Conservation (phyloP, 305 asterid species). For the Fraxinus platypoda region DNA sequence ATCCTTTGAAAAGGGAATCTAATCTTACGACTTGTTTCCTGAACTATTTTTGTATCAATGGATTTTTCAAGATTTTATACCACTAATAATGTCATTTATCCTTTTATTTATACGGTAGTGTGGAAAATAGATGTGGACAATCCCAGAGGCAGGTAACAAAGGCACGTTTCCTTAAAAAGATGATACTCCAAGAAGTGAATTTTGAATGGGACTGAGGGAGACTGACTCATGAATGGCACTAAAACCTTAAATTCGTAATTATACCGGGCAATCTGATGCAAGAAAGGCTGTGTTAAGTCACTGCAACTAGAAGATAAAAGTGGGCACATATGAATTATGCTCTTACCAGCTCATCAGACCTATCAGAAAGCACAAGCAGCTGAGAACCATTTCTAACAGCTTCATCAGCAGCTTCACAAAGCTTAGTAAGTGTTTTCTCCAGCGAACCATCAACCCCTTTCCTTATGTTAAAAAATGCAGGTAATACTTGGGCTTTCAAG, state of each 20-base stretch:
- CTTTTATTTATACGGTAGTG: background rate
- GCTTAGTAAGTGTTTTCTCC: slow-evolving; percentile 64
- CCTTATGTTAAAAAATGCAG: slow-evolving; percentile 72
- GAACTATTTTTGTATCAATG: background rate
- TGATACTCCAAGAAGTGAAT: background rate
- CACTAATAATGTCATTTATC: background rate
- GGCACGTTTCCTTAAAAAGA: background rate
- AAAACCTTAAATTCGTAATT: background rate
- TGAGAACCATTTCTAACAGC: slow-evolving; percentile 98
- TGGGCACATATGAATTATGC: slow-evolving; percentile 17
- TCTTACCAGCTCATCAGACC: slow-evolving; percentile 88
- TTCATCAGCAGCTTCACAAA: slow-evolving; percentile 99
- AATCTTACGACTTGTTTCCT: background rate
- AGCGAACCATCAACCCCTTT: slow-evolving; percentile 92
- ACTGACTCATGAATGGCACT: background rate
- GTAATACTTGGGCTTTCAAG: slow-evolving; percentile 75
- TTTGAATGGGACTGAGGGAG: background rate
- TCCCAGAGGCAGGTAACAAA: background rate
- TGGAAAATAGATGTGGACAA: background rate
- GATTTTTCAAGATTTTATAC: background rate
- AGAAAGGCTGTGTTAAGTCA: background rate
- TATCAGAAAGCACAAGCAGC: slow-evolving; percentile 93
- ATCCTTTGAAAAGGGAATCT: background rate
- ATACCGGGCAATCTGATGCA: background rate
- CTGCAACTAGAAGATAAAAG: background rate